Evolutionary conservation across 768 basidiomycete species (phyloP), one percentile per base, ranked within the genome.

Genomic region (Gloeostereum incarnatum): DNA sequence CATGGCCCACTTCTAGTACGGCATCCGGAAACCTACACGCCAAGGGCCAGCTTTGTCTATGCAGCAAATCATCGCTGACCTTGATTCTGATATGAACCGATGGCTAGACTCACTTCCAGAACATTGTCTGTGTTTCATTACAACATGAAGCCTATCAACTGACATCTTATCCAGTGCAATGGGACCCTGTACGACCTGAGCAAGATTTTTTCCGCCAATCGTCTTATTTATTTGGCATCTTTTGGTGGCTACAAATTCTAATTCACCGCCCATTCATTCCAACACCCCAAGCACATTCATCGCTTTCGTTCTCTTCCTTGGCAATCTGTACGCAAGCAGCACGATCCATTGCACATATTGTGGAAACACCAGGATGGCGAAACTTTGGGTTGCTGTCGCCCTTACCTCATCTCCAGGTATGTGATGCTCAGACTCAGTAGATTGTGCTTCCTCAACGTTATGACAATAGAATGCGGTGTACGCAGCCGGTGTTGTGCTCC

Each of bases 61-160:
- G 19, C 61, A 64, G 37, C 52, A 56, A 18, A 61, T 66, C 26
- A 66, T 74, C 7, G 60, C 71, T 5, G 68, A 72, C 27, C 55
- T 75, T 5, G 73, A 74, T 49, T 68, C 67, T 3, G 62, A 62
- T 3, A 51, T 75, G 33, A 73, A 73, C 45, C 53, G 61, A 10
- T 75, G 71, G 71, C 57, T 72, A 6, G 68, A 72, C 36, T 48
- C 58, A 1, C 55, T 73, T 5, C 72, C 72, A 1, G 60, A 62
- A 22, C 64, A 66, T 32, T 40, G 64, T 66, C 29, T 9, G 57
- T 48, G 14, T 13, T 30, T 10, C 16, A 36, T 31, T 9, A 13
- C 6, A 17, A 19, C 18, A 1, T 22, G 7, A 9, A n/a, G 8
- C 19, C 8, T 1, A 11, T 19, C 17, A 31, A 21, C 35, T 39